Percentiles rank a stretch among this genome's conserved stretches.
Conservation (phyloP, 2,329 filamentous ascomycete genomes). For the Pestalotiopsis sp. region DNA sequence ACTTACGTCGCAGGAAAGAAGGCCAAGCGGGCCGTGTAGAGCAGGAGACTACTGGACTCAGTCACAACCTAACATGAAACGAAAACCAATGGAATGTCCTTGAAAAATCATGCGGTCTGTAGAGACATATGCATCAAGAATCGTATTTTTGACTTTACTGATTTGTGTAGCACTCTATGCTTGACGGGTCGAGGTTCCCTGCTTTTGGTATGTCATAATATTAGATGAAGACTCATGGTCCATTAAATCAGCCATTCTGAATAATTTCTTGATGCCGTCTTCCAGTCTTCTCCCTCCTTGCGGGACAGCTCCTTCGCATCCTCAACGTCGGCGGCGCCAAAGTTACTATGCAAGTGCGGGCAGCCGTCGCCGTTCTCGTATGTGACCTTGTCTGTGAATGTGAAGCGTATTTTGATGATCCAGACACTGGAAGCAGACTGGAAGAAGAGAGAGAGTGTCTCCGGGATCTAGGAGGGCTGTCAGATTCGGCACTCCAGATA, state of each 20-base stretch:
- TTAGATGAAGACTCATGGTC: background rate
- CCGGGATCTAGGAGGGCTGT: conserved; percentile 26
- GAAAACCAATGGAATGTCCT: too few species aligned
- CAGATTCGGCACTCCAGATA: background rate
- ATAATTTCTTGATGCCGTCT: conserved; percentile 40
- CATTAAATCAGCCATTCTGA: conserved; percentile 39
- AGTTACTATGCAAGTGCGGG: conserved; percentile 62
- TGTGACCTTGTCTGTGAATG: conserved; percentile 45
- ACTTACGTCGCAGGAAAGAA: conserved; percentile 23
- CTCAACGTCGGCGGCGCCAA: conserved; percentile 55
- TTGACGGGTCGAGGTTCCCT: too few species aligned
- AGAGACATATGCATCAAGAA: too few species aligned
- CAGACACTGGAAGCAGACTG: conserved; percentile 24
- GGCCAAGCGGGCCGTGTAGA: conserved; percentile 16
- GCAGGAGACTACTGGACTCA: too few species aligned
- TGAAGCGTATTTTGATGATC: conserved; percentile 51
- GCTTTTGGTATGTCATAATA: too few species aligned
- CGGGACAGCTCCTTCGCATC: conserved; percentile 48
- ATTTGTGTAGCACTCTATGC: too few species aligned
- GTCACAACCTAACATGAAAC: too few species aligned
- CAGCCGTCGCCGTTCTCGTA: conserved; percentile 59
- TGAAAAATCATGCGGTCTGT: too few species aligned
- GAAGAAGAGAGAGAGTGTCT: conserved; percentile 34
- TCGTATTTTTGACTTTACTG: too few species aligned
- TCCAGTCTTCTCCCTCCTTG: conserved; percentile 49